Percentiles rank a stretch among this genome's conserved stretches.
These are phyloP conservation scores for Penicillium subrubescens DNA, from an alignment of 495 filamentous ascomycete species.

Conservation along the genomic window DNA sequence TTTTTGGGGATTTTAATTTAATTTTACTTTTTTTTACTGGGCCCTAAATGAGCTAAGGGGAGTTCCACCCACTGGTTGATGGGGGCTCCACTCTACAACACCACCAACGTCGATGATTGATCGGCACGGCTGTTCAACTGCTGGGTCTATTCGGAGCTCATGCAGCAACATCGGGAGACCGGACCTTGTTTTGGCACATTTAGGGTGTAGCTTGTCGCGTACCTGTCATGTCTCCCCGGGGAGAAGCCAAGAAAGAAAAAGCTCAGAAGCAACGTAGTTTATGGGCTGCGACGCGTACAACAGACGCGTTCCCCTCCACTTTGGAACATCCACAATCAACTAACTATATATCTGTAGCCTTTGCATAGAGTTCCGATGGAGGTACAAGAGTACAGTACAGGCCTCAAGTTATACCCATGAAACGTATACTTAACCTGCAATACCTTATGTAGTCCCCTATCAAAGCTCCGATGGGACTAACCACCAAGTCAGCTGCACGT, in stretches of 20 bases:
- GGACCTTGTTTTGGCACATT: background rate
- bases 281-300: conserved; percentile 11
- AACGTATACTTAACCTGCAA: background rate
- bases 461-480: background rate
- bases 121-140: background rate
- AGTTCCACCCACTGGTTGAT: background rate
- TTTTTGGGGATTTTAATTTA: background rate
- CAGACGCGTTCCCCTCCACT: conserved; percentile 15
- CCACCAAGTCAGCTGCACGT: background rate
- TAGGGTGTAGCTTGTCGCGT: background rate
- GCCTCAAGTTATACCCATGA: background rate
- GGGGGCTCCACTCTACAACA: background rate
- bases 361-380: background rate
- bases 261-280: background rate
- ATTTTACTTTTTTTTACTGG: background rate
- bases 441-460: background rate
- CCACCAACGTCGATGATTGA: background rate
- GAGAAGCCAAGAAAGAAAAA: background rate
- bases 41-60: conserved; percentile 1
- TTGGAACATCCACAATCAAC: conserved; percentile 3
- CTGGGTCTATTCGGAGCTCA: background rate
- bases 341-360: background rate
- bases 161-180: background rate
- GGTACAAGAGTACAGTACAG: background rate
- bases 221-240: conserved; percentile 1